A percentile compares a stretch with the other conserved stretches of the same genome.
Evolutionary conservation across 1,284 basidiomycete species (phyloP).

Genomic region (Bondarzewia mesenterica): DNA sequence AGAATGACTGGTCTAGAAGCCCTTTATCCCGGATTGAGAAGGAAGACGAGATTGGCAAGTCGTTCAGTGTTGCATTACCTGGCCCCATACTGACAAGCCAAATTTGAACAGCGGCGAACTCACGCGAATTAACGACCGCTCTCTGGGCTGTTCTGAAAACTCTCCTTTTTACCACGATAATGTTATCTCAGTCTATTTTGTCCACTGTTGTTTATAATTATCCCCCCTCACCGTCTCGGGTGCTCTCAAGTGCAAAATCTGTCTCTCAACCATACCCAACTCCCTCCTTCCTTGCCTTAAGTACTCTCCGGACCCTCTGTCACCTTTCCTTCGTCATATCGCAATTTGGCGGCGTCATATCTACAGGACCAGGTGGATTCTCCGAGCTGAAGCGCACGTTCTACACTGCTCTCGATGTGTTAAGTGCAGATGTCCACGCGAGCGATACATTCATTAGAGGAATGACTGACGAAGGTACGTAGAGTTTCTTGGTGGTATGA

Average conservation of each 20-base stretch:
- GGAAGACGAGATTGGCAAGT: conserved; percentile 30
- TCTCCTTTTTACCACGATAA: conserved; percentile 56
- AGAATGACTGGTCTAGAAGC: conserved; percentile 44
- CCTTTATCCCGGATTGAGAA: conserved; percentile 28
- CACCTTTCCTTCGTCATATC: conserved; percentile 65
- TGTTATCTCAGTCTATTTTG: conserved; percentile 59
- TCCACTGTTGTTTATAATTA: conserved; percentile 45
- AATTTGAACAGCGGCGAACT: conserved; percentile 27
- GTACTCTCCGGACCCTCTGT: conserved; percentile 44
- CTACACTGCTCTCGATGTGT: conserved; percentile 63
- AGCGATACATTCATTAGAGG: conserved; percentile 30
- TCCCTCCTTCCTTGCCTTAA: conserved; percentile 39
- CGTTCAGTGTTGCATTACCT: neutral
- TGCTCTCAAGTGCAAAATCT: neutral
- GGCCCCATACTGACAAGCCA: neutral
- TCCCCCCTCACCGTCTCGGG: conserved; percentile 14
- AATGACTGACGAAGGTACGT: conserved; percentile 15
- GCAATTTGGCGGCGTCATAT: conserved; percentile 63
- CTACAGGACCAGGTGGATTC: conserved; percentile 42
- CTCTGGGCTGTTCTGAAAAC: conserved; percentile 65
- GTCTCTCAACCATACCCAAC: conserved; percentile 10
- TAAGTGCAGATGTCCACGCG: conserved; percentile 38
- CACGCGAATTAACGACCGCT: conserved; percentile 33
- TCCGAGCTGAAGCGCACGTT: conserved; percentile 60
- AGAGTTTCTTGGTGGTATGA: neutral